phyloP scores from a whole-genome alignment of 495 filamentous ascomycete genomes.

The Sporormia fimetaria region DNA sequence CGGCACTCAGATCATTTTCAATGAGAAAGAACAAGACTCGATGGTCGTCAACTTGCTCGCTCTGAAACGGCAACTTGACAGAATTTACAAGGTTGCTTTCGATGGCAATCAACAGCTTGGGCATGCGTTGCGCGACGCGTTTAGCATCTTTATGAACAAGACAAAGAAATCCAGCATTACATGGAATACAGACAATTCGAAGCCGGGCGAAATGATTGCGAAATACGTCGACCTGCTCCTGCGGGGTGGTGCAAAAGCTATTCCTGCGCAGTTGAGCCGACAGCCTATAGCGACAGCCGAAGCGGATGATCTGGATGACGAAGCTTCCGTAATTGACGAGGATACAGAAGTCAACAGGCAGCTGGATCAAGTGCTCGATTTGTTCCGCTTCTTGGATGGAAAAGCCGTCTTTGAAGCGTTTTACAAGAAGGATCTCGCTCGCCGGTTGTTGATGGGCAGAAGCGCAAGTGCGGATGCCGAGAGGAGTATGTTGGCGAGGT shows the following conservation, averaged over 20 bases:
- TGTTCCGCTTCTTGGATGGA: constrained; percentile 94
- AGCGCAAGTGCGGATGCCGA: constrained; percentile 93
- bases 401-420: constrained; percentile 98
- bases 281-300: constrained; percentile 4
- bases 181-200: constrained; percentile 72
- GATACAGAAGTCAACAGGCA: constrained; percentile 82
- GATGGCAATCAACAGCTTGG: constrained; percentile 59
- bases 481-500: constrained; percentile 78
- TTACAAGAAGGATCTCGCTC: constrained; percentile 93
- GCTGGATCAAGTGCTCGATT: constrained; percentile 78
- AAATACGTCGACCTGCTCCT: constrained; percentile 91
- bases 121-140: constrained; percentile 69
- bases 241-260: constrained; percentile 70
- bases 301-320: constrained; percentile 42
- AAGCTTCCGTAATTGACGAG: constrained; percentile 55
- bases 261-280: constrained; percentile 46
- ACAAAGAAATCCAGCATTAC: constrained; percentile 51
- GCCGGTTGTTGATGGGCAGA: constrained; percentile 74
- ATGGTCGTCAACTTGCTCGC: constrained; percentile 78
- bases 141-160: constrained; percentile 83
- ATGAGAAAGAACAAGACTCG: constrained; percentile 62
- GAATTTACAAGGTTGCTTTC: constrained; percentile 62
- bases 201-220: constrained; percentile 96
- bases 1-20: constrained; percentile 69
- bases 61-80: constrained; percentile 70